phyloP scores from a whole-genome alignment of 192 early-diverging fungal genomes.

The Linnemannia schmuckeri region DNA sequence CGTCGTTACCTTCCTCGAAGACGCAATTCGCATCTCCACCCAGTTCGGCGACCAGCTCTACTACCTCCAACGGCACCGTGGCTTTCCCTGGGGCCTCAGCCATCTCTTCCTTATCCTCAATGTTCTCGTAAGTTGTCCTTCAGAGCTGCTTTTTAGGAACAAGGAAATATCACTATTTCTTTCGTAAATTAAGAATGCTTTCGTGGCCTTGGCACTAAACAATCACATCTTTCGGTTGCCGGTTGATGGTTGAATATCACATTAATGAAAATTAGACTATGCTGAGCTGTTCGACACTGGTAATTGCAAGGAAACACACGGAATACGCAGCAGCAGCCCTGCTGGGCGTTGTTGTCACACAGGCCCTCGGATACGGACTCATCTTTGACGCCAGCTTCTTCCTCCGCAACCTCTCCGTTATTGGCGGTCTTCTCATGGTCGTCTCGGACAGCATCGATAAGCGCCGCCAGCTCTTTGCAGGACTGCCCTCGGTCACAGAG shows the following conservation, averaged over 20 bases:
- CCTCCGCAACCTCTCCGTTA: slow-evolving; percentile 89
- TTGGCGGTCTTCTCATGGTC: slow-evolving; percentile 95
- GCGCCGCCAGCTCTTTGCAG: slow-evolving; percentile 85
- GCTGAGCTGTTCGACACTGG: slow-evolving; percentile 81
- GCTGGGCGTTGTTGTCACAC: slow-evolving; percentile 83
- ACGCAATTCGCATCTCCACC: slow-evolving; percentile 85
- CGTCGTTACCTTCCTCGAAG: slow-evolving; percentile 95
- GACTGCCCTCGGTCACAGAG: slow-evolving; percentile 85
- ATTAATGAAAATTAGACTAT: slow-evolving; percentile 64
- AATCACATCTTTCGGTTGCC: too few species aligned
- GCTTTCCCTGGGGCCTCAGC: slow-evolving; percentile 82
- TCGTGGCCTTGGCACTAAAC: too few species aligned
- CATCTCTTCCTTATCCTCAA: slow-evolving; percentile 88
- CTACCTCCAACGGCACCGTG: slow-evolving; percentile 83
- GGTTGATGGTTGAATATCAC: background rate
- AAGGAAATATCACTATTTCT: background rate
- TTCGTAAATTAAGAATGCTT: background rate
- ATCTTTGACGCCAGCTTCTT: slow-evolving; percentile 91
- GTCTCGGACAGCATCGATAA: slow-evolving; percentile 81
- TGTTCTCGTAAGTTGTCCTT: slow-evolving; percentile 68
- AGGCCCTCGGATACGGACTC: slow-evolving; percentile 94
- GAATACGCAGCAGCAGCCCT: slow-evolving; percentile 86
- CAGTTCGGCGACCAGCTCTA: slow-evolving; percentile 91
- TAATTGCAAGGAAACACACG: slow-evolving; percentile 83
- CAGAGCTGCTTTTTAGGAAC: background rate